Base-by-base conservation (phyloP, 495 filamentous ascomycete species). In the Penicillium nucicola region DNA sequence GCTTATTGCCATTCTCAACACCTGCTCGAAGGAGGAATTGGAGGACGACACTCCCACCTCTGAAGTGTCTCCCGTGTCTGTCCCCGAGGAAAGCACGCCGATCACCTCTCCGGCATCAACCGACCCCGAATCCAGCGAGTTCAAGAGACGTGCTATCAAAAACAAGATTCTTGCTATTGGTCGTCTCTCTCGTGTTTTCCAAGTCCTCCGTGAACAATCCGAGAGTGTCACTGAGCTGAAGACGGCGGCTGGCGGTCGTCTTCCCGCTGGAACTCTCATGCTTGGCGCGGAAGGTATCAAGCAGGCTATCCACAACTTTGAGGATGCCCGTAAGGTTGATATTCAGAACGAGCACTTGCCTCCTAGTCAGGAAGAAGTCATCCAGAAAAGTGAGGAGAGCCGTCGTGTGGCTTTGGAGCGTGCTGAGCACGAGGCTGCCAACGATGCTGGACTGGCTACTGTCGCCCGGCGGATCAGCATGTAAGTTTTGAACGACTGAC, bases 151-250 rank as follows among this genome's bases (percentile, higher is more conserved):
- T 9, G 92, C 92, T 2, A 95, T 98, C 78, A 97, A 97, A 77
- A 97, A 98, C 82, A 98, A 98, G 76, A 97, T 98, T 63, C 78
- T 98, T 50, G 93, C 93, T 47, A 98, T 98, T 68, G 93, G 93
- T 19, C 89, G 93, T 53, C 76, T 98, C 32, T 97, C 95, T 33
- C 89, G 93, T 62, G 95, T 98, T 49, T 98, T 98, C 86, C 92
- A 98, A 67, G 93, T 98, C 20, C 75, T 98, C 54, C 89, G 93
- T 60, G 93, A 98, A 68, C 95, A 98, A 68, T 96, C 92, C 3
- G 93, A 98, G 75, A 80, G 88, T 51, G 91, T 98, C 46, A 96
- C 91, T 33, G 93, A 98, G 69, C 83, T 98, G 67, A 98, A 98
- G 80, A 97, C 92, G 25, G 93, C 90, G 25, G 85, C 91, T 46